phyloP scores from a whole-genome alignment of 352 stramenopile genomes.

The Aphanomyces astaci region DNA sequence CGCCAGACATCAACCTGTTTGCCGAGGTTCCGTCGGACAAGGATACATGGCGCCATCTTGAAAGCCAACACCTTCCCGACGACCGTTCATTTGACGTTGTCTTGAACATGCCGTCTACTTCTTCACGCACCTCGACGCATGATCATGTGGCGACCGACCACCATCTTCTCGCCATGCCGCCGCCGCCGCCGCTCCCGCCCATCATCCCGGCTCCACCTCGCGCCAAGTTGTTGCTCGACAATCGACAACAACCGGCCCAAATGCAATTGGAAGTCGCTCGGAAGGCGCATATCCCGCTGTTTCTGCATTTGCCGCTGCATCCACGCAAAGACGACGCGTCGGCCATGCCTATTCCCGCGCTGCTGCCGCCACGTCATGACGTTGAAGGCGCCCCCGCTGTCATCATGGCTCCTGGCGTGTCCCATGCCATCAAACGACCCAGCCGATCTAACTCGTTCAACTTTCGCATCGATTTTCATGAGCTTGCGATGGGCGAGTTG shows the following conservation, averaged over 20 bases:
- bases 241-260: conserved; percentile 52
- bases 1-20: conserved; percentile 19
- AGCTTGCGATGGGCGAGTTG: conserved; percentile 69
- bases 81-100: background rate
- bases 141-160: no score
- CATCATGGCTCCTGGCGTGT: conserved; percentile 9
- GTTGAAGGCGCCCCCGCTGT: background rate
- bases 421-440: conserved; percentile 37
- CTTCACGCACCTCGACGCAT: no score
- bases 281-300: conserved; percentile 74
- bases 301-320: conserved; percentile 83
- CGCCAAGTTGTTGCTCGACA: background rate
- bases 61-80: background rate
- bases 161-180: background rate
- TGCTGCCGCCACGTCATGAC: background rate
- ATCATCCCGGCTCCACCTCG: background rate
- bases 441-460: conserved; percentile 61
- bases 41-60: background rate
- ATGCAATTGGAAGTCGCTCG: conserved; percentile 81
- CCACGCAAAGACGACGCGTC: conserved; percentile 43
- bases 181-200: background rate
- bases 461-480: conserved; percentile 72
- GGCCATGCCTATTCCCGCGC: conserved; percentile 24
- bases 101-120: background rate
- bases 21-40: conserved; percentile 9